Evolutionary conservation across 371 early-diverging fungal genomes (phyloP).

Genomic region (Globomyces sp.): DNA sequence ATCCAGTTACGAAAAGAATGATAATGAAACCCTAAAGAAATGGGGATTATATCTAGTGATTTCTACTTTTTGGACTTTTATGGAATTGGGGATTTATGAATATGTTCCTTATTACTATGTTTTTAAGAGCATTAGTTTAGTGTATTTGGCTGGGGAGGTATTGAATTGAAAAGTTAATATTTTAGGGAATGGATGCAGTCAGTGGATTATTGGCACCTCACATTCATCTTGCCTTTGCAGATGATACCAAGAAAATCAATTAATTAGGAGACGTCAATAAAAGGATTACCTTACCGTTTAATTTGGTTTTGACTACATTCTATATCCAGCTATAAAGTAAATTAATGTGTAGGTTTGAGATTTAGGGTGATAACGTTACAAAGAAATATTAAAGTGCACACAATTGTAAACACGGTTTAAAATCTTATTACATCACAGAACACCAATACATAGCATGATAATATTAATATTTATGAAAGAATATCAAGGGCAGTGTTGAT

Average conservation of each 20-base stretch:
- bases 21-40: background rate
- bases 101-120: constrained; percentile 7
- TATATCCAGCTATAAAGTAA: no score
- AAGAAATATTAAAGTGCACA: no score
- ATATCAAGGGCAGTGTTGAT: no score
- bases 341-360: no score
- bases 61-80: background rate
- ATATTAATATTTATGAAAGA: no score
- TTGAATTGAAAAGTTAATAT: background rate
- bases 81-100: background rate
- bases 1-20: background rate
- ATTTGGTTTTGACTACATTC: no score
- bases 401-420: no score
- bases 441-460: no score
- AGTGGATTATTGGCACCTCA: background rate
- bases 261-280: no score
- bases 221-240: background rate
- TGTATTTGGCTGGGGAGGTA: background rate
- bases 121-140: background rate
- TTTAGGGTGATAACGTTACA: no score
- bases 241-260: background rate
- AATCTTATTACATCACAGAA: no score
- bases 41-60: constrained; percentile 10
- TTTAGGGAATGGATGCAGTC: background rate
- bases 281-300: no score